Conservation (phyloP, 305 asterid species). For the Plantago coronopus region DNA sequence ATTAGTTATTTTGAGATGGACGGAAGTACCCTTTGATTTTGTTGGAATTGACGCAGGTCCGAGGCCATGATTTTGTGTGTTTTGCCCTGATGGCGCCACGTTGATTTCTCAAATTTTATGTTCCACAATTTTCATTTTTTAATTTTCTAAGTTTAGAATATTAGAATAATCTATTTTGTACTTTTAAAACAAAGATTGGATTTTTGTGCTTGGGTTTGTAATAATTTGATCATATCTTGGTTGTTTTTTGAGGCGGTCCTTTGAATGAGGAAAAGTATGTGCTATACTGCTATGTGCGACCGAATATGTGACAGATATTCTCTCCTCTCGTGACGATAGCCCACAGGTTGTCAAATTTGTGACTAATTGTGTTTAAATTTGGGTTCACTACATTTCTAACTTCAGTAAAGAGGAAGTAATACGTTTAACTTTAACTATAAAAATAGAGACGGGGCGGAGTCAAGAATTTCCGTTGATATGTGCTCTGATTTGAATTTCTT, state of each 20-base stretch:
- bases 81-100: conserved; percentile 26
- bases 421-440: too few species aligned
- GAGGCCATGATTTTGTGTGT: conserved; percentile 32
- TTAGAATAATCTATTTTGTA: background rate
- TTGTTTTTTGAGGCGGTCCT: conserved; percentile 8
- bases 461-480: too few species aligned
- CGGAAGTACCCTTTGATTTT: conserved; percentile 42
- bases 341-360: background rate
- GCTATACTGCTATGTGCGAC: background rate
- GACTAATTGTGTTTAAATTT: background rate
- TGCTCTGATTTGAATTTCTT: too few species aligned
- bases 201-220: too few species aligned
- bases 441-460: too few species aligned
- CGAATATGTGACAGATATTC: conserved; percentile 6
- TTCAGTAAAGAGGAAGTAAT: too few species aligned
- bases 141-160: background rate
- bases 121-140: background rate
- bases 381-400: background rate
- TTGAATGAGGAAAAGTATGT: background rate
- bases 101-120: conserved; percentile 3
- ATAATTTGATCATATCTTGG: background rate
- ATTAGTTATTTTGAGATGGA: conserved; percentile 4
- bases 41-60: conserved; percentile 32
- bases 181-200: too few species aligned
- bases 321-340: background rate